A percentile compares a stretch with the other conserved stretches of the same genome.
Conservation (phyloP, 73 alveolate species). For the Symbiodinium natans region DNA sequence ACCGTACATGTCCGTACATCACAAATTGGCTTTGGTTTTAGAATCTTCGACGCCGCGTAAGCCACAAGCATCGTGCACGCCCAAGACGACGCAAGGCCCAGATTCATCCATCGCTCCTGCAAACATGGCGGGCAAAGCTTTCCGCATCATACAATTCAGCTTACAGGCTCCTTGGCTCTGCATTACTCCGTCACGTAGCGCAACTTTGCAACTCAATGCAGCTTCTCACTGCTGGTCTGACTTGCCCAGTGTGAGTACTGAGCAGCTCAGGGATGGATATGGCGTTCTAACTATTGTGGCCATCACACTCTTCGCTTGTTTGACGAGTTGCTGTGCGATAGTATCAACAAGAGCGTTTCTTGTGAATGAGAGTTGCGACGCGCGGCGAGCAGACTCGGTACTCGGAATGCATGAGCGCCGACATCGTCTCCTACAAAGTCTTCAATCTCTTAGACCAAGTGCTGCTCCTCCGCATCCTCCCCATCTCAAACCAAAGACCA, state of each 20-base stretch:
- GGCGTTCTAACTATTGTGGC: not conserved
- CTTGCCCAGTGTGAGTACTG: not conserved
- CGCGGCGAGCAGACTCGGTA: not conserved
- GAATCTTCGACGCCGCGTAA: too few species aligned
- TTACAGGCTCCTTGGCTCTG: not conserved
- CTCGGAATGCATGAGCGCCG: not conserved
- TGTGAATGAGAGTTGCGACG: not conserved
- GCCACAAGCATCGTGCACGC: too few species aligned
- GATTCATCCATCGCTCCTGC: not conserved
- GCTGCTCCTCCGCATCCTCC: too few species aligned
- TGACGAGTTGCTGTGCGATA: not conserved
- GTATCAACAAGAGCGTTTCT: not conserved
- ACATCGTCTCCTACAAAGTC: not conserved
- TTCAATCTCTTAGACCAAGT: not conserved
- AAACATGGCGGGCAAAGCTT: not conserved
- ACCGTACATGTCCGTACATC: too few species aligned
- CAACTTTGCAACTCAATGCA: not conserved
- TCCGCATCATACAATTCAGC: not conserved
- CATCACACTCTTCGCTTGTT: not conserved
- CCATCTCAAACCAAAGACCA: not conserved
- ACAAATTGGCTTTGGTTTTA: too few species aligned
- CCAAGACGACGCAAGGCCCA: too few species aligned
- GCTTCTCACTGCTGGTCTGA: not conserved
- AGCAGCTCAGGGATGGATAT: not conserved
- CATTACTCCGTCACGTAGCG: not conserved